Percentiles rank a stretch among this genome's conserved stretches.
Evolutionary conservation across 2,329 filamentous ascomycete genomes (phyloP).

Genomic region (Bimuria novae-zelandiae): DNA sequence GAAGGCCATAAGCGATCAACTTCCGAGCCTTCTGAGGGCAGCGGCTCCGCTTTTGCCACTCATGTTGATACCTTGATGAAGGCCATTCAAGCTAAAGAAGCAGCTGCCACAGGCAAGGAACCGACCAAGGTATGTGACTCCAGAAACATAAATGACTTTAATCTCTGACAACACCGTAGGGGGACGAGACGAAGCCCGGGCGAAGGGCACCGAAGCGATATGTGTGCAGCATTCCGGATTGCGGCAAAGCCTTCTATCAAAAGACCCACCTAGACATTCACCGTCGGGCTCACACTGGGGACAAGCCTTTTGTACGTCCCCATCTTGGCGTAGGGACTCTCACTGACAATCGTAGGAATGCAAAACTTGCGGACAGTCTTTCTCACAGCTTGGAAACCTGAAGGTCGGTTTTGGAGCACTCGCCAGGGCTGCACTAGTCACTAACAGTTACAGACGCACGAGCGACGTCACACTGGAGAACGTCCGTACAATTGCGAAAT

Average conservation of each 20-base stretch:
- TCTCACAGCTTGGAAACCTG: slow-evolving; percentile 89
- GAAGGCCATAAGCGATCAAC: slow-evolving; percentile 52
- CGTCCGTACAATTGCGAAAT: slow-evolving; percentile 79
- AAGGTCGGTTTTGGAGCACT: slow-evolving; percentile 62
- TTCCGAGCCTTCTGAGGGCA: slow-evolving; percentile 46
- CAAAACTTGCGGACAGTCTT: slow-evolving; percentile 71
- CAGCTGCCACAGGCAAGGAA: slow-evolving; percentile 40
- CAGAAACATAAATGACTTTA: not conserved
- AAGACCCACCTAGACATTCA: slow-evolving; percentile 95
- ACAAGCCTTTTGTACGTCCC: slow-evolving; percentile 79
- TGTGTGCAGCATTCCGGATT: slow-evolving; percentile 73
- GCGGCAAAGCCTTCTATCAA: slow-evolving; percentile 82
- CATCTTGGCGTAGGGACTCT: slow-evolving; percentile 13
- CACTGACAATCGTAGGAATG: slow-evolving; percentile 67
- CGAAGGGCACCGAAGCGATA: slow-evolving; percentile 67
- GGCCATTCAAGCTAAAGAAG: slow-evolving; percentile 73
- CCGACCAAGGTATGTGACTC: slow-evolving; percentile 37
- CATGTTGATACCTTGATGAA: slow-evolving; percentile 88
- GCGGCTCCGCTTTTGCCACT: slow-evolving; percentile 71
- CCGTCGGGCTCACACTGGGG: slow-evolving; percentile 82
- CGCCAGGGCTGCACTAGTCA: not conserved
- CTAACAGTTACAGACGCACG: slow-evolving; percentile 68
- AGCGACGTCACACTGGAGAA: slow-evolving; percentile 84
- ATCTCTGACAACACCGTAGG: slow-evolving; percentile 17
- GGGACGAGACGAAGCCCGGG: slow-evolving; percentile 30